Conservation (phyloP, 768 basidiomycete species). For the Galerina marginata region DNA sequence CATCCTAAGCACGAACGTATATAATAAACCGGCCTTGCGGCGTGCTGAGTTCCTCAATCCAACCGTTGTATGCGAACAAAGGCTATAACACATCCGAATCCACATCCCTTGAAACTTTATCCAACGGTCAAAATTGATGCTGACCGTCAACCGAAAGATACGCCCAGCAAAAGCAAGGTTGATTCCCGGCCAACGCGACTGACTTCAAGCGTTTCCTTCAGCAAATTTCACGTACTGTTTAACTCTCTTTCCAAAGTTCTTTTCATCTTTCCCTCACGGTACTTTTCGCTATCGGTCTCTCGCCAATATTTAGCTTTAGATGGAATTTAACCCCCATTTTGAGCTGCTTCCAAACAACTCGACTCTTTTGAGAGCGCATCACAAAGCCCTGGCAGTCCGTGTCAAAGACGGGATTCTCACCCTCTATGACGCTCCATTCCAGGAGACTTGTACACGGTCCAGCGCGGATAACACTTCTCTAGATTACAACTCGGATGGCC, state of each 20-base stretch:
- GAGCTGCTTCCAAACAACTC: conserved; percentile 88
- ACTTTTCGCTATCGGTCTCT: conserved; percentile 87
- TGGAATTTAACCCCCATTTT: conserved; percentile 84
- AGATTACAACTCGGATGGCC: conserved; percentile 78
- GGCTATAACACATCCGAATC: conserved; percentile 74
- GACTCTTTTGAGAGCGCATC: conserved; percentile 79
- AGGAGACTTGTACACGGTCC: conserved; percentile 80
- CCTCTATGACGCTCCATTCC: conserved; percentile 83
- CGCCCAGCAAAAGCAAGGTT: conserved; percentile 58
- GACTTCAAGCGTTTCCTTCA: conserved; percentile 80
- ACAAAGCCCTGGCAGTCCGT: conserved; percentile 56
- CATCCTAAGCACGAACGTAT: conserved; percentile 71
- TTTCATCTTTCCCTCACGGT: conserved; percentile 85
- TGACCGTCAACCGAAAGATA: conserved; percentile 63
- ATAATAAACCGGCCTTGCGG: conserved; percentile 54
- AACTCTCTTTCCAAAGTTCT: conserved; percentile 83
- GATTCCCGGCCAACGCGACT: conserved; percentile 62
- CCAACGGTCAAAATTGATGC: conserved; percentile 67
- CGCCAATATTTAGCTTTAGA: conserved; percentile 85
- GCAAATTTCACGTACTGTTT: conserved; percentile 84
- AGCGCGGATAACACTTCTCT: conserved; percentile 75
- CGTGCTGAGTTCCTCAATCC: conserved; percentile 70
- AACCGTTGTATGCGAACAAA: conserved; percentile 54
- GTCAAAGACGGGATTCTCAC: conserved; percentile 64
- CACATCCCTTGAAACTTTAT: conserved; percentile 65